Base-by-base conservation (phyloP, 192 early-diverging fungal species). In the Podila epigama region DNA sequence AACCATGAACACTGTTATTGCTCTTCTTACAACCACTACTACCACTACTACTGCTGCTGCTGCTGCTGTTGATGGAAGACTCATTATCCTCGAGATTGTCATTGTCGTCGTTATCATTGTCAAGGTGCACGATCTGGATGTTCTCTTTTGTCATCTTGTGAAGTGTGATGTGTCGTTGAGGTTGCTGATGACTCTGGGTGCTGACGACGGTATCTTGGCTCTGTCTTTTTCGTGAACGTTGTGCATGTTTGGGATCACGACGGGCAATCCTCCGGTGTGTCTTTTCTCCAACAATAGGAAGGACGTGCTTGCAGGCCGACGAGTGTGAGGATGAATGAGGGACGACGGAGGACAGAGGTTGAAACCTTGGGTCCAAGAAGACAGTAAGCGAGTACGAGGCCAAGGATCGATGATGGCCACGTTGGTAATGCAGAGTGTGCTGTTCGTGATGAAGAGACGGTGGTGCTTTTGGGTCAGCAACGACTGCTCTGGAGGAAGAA, bases 401-500 rank as follows among this genome's bases (percentile, higher is more conserved):
- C n/a, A n/a, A n/a, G n/a, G n/a, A n/a, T n/a, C n/a, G n/a, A n/a
- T n/a, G n/a, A n/a, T n/a, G n/a, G n/a, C n/a, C n/a, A n/a, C n/a
- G n/a, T n/a, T n/a, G n/a, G n/a, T 55, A 32, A 55, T 33, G 44
- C 20, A 5, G 56, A 13, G 3, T 12, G 18, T 25, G 57, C 1
- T 16, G 25, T 25, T 34, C 58, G 42, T 16, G 34, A 41, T 36
- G 66, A 51, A 7, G 56, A 37, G 18, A 16, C 40, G 39, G 51
- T 18, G 13, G 13, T 27, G 60, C 25, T 5, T 44, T 44, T n/a
- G 44, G 44, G 44, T 22, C 44, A 48, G 25, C 44, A 15, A 22
- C n/a, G 44, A 22, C 44, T 48, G 44, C 44, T 18, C 20, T 48
- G 44, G 44, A n/a, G n/a, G n/a, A 48, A 48, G 58, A 42, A 55